Base-by-base conservation (phyloP, 257 asterid genomes). In the Perilla frutescens region DNA sequence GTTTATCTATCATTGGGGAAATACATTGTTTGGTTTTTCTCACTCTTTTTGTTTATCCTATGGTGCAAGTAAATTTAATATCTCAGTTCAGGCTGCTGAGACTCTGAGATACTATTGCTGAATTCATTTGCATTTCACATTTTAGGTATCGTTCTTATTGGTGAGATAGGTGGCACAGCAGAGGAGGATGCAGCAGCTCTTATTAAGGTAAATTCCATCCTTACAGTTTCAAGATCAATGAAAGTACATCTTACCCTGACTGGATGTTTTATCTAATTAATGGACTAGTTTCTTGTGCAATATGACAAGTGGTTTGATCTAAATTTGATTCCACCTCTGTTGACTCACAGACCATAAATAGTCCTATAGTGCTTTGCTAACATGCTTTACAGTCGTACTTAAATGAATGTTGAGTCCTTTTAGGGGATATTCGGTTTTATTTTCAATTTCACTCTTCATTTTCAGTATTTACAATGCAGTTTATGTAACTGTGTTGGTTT, bases 121-220 rank as follows among this genome's bases (percentile, higher is more conserved):
- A 72, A 67, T 50, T 50, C 58, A 57, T 50, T 50, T 78, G 61
- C 48, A 45, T 65, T 72, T 68, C 70, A 55, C 63, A 56, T 78
- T 72, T 83, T 80, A 93, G 98, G 98, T 77, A 89, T 93, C 57
- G 68, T 93, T 79, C 96, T 93, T 51, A 93, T 93, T 61, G 98
- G 98, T 69, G 98, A 93, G 89, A 93, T 93, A 15, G 97, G 98
- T 71, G 98, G 97, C 78, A 91, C 97, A n/a, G 97, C 97, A 32
- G 98, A 93, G 85, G 98, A 93, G 83, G 98, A 93, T 73, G 98
- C 96, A 70, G 97, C 97, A 0, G 92, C 97, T 68, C 91, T 93
- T 58, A 89, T 93, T 81, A 93, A 91, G 96, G 98, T 93, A 61
- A 48, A 12, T 40, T 4, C 44, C 37, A 8, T 29, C 51, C 45